phyloP scores from a whole-genome alignment of 2,329 filamentous ascomycete genomes.

The Claviceps pusilla region DNA sequence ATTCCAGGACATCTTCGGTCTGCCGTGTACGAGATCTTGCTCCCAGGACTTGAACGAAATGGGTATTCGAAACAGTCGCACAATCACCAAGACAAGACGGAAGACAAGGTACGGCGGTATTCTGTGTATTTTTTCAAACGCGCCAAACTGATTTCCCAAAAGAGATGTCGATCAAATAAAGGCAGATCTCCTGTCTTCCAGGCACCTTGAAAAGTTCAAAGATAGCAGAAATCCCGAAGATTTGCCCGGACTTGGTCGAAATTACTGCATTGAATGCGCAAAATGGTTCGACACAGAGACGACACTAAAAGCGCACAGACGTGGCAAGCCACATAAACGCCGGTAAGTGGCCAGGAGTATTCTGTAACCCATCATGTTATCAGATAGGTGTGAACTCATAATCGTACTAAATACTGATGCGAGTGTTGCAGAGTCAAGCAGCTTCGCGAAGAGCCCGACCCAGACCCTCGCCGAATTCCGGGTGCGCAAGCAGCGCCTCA shows the following conservation, averaged over 20 bases:
- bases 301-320: slow-evolving; percentile 60
- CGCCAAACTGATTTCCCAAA: slow-evolving; percentile 19
- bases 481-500: slow-evolving; percentile 63
- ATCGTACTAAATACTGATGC: background rate
- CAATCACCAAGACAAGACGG: slow-evolving; percentile 60
- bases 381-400: background rate
- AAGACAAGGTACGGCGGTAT: slow-evolving; percentile 43
- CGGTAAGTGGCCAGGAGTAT: slow-evolving; percentile 28
- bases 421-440: slow-evolving; percentile 51
- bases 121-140: background rate
- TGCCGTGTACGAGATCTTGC: background rate
- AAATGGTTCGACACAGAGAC: slow-evolving; percentile 88
- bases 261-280: slow-evolving; percentile 84
- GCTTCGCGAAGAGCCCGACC: slow-evolving; percentile 71
- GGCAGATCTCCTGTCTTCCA: slow-evolving; percentile 61
- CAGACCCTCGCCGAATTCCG: slow-evolving; percentile 72
- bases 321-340: slow-evolving; percentile 87
- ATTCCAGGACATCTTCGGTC: background rate
- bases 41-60: slow-evolving; percentile 26
- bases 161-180: slow-evolving; percentile 86
- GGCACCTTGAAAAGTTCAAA: slow-evolving; percentile 68
- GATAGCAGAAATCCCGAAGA: slow-evolving; percentile 70
- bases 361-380: background rate
- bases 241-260: slow-evolving; percentile 68
- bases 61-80: slow-evolving; percentile 52